A percentile compares a stretch with the other conserved stretches of the same genome.
Conservation (phyloP, 768 basidiomycete genomes). For the Mrakia hoshinonis region DNA sequence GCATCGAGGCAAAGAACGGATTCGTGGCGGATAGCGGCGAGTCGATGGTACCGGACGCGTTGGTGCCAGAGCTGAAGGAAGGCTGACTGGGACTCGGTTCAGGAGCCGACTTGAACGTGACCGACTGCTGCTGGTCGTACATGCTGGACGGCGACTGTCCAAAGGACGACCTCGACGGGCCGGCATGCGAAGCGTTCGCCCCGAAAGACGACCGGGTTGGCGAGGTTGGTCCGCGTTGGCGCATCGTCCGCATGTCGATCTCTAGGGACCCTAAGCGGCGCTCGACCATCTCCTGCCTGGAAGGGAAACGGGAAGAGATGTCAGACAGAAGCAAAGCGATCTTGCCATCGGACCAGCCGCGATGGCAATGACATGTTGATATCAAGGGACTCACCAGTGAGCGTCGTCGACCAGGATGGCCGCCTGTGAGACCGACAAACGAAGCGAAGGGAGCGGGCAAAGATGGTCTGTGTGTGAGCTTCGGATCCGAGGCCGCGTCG, state of each 20-base stretch:
- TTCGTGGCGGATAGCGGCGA: background rate
- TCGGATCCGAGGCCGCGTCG: background rate
- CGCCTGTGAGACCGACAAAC: background rate
- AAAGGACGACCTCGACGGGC: too few relatives aligned
- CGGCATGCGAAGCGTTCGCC: background rate
- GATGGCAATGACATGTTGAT: background rate
- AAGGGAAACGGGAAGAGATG: background rate
- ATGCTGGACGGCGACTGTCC: too few relatives aligned
- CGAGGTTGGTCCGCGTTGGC: background rate
- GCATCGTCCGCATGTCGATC: background rate
- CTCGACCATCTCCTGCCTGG: slow-evolving; percentile 2
- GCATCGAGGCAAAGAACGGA: background rate
- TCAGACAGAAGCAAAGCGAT: background rate
- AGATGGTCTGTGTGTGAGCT: background rate
- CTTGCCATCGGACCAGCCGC: background rate
- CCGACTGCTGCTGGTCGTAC: too few relatives aligned
- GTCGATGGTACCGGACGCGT: background rate
- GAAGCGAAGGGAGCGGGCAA: background rate
- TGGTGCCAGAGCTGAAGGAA: background rate
- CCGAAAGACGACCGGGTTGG: background rate
- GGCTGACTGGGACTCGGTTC: background rate
- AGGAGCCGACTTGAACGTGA: too few relatives aligned
- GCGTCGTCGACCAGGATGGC: background rate
- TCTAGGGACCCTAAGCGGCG: background rate
- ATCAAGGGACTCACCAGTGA: background rate